Conservation (phyloP, 2,329 filamentous ascomycete genomes). For the Sclerotinia trifoliorum region DNA sequence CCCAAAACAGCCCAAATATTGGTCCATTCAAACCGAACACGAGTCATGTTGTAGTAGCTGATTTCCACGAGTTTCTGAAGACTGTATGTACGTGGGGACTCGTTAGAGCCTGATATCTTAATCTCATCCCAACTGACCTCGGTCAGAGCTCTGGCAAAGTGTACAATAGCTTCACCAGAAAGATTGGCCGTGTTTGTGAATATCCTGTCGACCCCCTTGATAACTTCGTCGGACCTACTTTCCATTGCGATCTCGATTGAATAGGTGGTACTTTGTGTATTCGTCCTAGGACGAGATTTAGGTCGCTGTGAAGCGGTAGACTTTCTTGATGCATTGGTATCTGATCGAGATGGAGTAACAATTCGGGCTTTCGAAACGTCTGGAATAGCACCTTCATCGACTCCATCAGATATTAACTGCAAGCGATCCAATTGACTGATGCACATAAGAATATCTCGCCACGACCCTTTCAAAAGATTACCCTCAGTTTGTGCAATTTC, state of each 20-base stretch:
- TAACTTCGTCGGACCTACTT: conserved; percentile 86
- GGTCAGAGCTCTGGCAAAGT: conserved; percentile 88
- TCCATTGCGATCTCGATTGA: conserved; percentile 84
- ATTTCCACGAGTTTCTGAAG: conserved; percentile 98
- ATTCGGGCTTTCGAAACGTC: conserved; percentile 86
- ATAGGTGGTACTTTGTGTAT: conserved; percentile 49
- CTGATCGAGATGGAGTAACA: conserved; percentile 53
- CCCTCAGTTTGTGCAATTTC: conserved; percentile 93
- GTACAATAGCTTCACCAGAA: conserved; percentile 89
- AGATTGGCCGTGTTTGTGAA: conserved; percentile 95
- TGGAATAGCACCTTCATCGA: conserved; percentile 87
- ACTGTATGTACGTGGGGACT: conserved; percentile 94
- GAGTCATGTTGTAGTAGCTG: conserved; percentile 99
- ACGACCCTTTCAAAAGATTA: conserved; percentile 82
- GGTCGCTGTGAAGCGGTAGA: conserved; percentile 59
- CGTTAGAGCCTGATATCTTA: conserved; percentile 91
- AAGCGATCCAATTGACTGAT: conserved; percentile 94
- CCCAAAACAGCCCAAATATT: conserved; percentile 98
- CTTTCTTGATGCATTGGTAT: conserved; percentile 58
- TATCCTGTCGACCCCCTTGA: conserved; percentile 90
- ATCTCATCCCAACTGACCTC: conserved; percentile 99
- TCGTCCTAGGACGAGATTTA: conserved; percentile 51
- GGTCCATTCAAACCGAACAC: conserved; percentile 97
- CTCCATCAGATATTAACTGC: conserved; percentile 90
- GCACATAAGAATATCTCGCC: conserved; percentile 93